phyloP scores from a whole-genome alignment of 495 filamentous ascomycete genomes.

The Penicillium chermesinum region DNA sequence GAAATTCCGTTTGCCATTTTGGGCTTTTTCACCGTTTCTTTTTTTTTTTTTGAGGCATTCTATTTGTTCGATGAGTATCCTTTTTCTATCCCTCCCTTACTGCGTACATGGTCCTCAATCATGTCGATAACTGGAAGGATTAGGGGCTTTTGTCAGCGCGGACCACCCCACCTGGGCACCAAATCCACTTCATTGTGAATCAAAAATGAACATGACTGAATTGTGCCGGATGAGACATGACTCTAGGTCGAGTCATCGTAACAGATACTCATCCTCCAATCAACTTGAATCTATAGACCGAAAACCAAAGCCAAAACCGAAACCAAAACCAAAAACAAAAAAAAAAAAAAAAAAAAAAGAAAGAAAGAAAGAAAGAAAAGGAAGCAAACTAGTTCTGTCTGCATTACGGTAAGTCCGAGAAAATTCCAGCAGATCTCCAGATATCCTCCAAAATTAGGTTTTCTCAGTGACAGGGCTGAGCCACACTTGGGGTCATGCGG shows the following conservation, averaged over 20 bases:
- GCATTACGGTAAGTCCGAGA: neutral
- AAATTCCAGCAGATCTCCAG: neutral
- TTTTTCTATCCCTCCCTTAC: neutral
- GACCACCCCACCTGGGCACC: neutral
- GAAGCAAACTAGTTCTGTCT: neutral
- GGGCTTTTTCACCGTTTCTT: neutral
- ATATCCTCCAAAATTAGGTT: conserved; percentile 16
- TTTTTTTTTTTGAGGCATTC: neutral
- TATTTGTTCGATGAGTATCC: neutral
- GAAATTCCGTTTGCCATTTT: neutral
- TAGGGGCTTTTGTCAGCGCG: neutral
- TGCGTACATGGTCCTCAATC: neutral
- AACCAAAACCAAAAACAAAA: too few relatives aligned
- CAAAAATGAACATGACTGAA: neutral
- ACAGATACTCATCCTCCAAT: too few relatives aligned
- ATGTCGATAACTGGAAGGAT: neutral
- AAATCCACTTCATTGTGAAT: neutral
- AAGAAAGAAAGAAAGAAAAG: neutral
- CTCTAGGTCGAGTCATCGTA: neutral
- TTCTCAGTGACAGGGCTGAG: conserved; percentile 19
- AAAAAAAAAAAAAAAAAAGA: neutral
- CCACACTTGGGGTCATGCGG: conserved; percentile 17
- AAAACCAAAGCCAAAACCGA: neutral
- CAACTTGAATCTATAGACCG: too few relatives aligned
- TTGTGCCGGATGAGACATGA: neutral